Conservation (phyloP, 139 green algal genomes). For the Tetratostichococcus sp. region DNA sequence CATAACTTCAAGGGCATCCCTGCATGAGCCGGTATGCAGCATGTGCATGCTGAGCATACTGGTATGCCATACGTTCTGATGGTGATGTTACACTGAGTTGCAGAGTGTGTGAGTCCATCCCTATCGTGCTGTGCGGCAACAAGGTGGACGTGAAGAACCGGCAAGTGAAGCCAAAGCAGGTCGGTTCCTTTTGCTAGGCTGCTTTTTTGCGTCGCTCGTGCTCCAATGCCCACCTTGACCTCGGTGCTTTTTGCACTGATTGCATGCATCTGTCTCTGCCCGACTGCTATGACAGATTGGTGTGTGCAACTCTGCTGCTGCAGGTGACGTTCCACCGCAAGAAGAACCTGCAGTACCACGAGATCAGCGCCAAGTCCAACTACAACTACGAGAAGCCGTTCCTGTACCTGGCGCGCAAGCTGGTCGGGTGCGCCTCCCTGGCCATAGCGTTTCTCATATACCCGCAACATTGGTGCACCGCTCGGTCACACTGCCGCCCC, state of each 20-base stretch:
- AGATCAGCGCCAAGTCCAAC: slow-evolving; percentile 99
- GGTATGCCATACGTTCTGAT: no score
- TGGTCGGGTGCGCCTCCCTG: slow-evolving; percentile 68
- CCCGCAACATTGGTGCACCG: neutral
- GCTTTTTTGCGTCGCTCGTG: no score
- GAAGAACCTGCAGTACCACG: slow-evolving; percentile 99
- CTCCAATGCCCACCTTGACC: slow-evolving; percentile 80
- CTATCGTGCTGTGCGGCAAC: slow-evolving; percentile 99
- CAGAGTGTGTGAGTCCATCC: slow-evolving; percentile 98
- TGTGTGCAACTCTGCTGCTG: no score
- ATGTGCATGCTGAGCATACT: no score
- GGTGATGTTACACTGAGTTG: neutral
- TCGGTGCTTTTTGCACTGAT: no score
- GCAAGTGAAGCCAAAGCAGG: slow-evolving; percentile 99
- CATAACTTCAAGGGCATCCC: neutral
- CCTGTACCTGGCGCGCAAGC: slow-evolving; percentile 97
- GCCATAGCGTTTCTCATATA: neutral
- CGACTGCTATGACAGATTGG: neutral
- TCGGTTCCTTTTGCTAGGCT: no score
- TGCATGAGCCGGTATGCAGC: no score
- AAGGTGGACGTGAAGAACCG: slow-evolving; percentile 99
- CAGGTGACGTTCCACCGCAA: slow-evolving; percentile 66
- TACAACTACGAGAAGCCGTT: slow-evolving; percentile 99
- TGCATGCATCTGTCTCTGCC: no score
- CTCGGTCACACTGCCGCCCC: no score